A percentile compares a stretch with the other conserved stretches of the same genome.
Conservation (phyloP, 176 grass and related monocot species). For the Stipa capillata region DNA sequence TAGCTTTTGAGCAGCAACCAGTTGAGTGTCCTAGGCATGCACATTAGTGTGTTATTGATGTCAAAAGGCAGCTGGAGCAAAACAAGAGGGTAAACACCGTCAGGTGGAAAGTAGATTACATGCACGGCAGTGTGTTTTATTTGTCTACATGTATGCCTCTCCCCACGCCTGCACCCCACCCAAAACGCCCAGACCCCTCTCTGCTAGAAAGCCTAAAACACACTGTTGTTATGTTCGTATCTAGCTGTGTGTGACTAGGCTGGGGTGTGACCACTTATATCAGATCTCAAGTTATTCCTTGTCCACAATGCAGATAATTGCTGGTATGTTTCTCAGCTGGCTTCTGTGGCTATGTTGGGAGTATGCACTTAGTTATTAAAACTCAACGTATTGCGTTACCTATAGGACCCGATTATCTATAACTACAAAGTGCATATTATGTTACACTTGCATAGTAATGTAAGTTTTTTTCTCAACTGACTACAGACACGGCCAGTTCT, state of each 20-base stretch:
- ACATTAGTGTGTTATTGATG: background rate
- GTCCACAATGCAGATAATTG: background rate
- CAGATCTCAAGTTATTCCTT: too few relatives aligned
- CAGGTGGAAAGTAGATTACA: background rate
- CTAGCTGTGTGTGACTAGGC: background rate
- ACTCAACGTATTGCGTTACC: background rate
- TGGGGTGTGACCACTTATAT: too few relatives aligned
- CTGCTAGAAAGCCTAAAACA: background rate
- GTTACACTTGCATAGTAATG: background rate
- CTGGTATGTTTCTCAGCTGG: background rate
- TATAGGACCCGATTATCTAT: background rate
- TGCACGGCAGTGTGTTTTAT: background rate
- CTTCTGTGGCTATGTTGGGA: background rate
- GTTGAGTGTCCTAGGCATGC: background rate
- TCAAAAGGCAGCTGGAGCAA: background rate
- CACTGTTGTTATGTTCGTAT: background rate
- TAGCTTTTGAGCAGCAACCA: background rate
- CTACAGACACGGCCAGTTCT: conserved; percentile 78
- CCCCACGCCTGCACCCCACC: too few relatives aligned
- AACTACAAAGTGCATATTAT: background rate
- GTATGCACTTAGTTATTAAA: background rate
- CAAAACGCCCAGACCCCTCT: background rate
- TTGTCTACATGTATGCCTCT: background rate
- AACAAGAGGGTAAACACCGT: background rate
- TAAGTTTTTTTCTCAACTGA: background rate